Conservation (phyloP, 2,329 filamentous ascomycete species). For the Calonectria ilicicola region DNA sequence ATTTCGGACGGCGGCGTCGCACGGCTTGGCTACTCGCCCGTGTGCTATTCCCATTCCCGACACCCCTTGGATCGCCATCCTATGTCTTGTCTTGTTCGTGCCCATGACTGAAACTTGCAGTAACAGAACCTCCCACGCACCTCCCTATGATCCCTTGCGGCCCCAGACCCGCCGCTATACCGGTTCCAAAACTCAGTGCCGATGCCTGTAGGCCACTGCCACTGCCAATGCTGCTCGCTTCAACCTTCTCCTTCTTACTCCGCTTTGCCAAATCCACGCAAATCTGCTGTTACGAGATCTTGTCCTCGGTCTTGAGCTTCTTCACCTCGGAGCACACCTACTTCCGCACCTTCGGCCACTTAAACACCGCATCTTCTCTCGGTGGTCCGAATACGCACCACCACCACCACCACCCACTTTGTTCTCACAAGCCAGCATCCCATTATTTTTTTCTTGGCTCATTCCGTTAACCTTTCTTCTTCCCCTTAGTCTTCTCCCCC, state of each 20-base stretch:
- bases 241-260: background rate
- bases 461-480: conserved; percentile 2
- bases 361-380: conserved; percentile 17
- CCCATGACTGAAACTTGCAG: background rate
- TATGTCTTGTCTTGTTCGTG: background rate
- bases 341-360: background rate
- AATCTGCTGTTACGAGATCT: background rate
- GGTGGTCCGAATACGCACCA: conserved; percentile 10
- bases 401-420: no score
- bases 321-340: conserved; percentile 17
- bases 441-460: background rate
- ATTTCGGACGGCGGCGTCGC: conserved; percentile 12
- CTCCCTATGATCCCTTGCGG: background rate
- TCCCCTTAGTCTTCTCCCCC: background rate
- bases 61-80: background rate
- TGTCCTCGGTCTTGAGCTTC: conserved; percentile 8
- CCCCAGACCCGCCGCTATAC: conserved; percentile 6
- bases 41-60: background rate
- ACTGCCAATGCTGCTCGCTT: background rate
- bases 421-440: background rate
- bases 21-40: background rate
- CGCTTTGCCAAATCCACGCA: background rate
- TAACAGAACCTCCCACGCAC: background rate
- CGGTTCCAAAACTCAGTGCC: background rate
- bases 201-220: background rate